Base-by-base conservation (phyloP, 2,329 filamentous ascomycete species). In the Cryphonectria radicalis region DNA sequence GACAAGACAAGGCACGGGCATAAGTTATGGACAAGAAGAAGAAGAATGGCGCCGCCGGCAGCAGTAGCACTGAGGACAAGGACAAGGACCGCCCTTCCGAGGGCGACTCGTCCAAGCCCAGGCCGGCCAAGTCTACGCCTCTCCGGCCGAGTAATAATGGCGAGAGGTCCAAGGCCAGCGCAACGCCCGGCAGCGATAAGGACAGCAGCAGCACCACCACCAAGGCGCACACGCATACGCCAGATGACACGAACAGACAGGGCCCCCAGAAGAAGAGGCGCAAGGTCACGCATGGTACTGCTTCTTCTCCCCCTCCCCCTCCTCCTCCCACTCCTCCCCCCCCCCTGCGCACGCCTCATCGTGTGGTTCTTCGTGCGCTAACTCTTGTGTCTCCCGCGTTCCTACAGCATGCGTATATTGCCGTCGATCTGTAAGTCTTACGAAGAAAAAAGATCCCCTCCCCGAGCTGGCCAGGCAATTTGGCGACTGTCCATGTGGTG, bases 201-300 rank as follows among this genome's bases (percentile, higher is more conserved):
- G 70, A 68, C 43, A 68, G 63, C 67, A 70, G 19, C 70, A 60
- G 66, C 43, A 66, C 59, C 64, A 70, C n/a, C 68, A 59, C 69
- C 70, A 74, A 75, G 72, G 71, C 67, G 62, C 72, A 73, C 35
- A 75, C 77, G 75, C 74, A 77, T n/a, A 72, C 77, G 67, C 73
- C 74, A 67, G 79, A 78, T 55, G 78, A 80, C 73, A 73, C 76
- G 73, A 76, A 88, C 81, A 92, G 89, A 80, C 63, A 66, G 32
- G 71, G 69, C 10, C 71, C 71, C 63, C 90, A 91, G 65, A 95
- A 93, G 85, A 95, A 94, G 87, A 88, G 93, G 83, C 92, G 93
- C 85, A 95, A 95, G 85, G 93, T 95, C 76, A 95, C 94, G 85
- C 93, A 95, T 84, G 93, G 93, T 95, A 89, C 84, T 90, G 71